Percentiles rank a stretch among this genome's conserved stretches.
phyloP scores from a whole-genome alignment of 495 filamentous ascomycete species.

The Hyaloscypha variabilis region DNA sequence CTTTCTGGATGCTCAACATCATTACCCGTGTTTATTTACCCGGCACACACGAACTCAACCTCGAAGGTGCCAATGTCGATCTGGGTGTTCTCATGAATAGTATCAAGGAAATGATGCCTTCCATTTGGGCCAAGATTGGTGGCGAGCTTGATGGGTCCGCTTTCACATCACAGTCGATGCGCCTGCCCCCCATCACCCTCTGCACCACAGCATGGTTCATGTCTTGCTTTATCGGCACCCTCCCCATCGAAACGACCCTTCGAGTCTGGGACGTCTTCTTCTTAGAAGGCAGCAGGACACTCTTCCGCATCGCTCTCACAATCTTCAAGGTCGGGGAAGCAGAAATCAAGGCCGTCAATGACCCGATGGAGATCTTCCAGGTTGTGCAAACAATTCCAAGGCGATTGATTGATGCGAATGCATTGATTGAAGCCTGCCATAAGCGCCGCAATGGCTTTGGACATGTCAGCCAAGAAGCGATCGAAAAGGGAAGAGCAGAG shows the following conservation, averaged over 20 bases:
- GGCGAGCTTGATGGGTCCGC: constrained; percentile 66
- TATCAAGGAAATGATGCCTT: constrained; percentile 79
- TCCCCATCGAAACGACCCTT: constrained; percentile 87
- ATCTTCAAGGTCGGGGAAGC: constrained; percentile 90
- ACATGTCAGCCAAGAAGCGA: constrained; percentile 69
- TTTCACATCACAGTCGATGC: constrained; percentile 34
- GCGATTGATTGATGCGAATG: constrained; percentile 76
- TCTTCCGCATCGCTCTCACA: constrained; percentile 91
- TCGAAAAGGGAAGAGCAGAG: constrained; percentile 64
- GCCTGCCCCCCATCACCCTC: constrained; percentile 86
- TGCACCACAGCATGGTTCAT: constrained; percentile 99
- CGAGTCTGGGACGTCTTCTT: constrained; percentile 97
- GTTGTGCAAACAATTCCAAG: constrained; percentile 91
- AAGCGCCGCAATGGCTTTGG: constrained; percentile 79
- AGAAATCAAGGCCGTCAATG: constrained; percentile 76
- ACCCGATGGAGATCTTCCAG: constrained; percentile 96
- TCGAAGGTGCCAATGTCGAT: constrained; percentile 94
- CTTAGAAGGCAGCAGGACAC: constrained; percentile 91
- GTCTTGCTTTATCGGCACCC: constrained; percentile 89
- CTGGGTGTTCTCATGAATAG: constrained; percentile 89
- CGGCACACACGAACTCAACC: constrained; percentile 86
- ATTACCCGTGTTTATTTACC: constrained; percentile 87
- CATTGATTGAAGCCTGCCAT: constrained; percentile 79
- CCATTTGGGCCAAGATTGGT: constrained; percentile 87
- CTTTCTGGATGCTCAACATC: constrained; percentile 93